These are phyloP conservation scores for Helminthosporium solani DNA, from an alignment of 2,329 filamentous ascomycete species.

Conservation along the genomic window DNA sequence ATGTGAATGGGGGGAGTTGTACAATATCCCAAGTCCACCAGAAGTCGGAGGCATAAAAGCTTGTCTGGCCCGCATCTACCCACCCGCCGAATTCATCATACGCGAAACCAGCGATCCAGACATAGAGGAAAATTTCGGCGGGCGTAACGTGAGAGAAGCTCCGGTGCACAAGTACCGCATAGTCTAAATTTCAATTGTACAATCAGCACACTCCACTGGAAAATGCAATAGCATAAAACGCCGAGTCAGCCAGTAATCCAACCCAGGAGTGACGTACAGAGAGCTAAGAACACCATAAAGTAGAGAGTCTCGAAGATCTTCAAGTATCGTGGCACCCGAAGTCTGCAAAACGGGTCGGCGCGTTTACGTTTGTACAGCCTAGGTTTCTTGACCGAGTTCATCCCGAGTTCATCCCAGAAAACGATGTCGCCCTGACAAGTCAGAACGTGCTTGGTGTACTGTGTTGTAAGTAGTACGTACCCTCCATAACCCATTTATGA, in stretches of 20 bases:
- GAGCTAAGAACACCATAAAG: conserved; percentile 70
- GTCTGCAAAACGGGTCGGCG: conserved; percentile 57
- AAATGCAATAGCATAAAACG: conserved; percentile 61
- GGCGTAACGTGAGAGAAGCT: conserved; percentile 65
- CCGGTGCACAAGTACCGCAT: conserved; percentile 77
- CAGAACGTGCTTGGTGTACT: background rate
- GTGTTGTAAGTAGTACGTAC: conserved; percentile 7
- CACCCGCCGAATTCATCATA: conserved; percentile 78
- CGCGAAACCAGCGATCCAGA: conserved; percentile 85
- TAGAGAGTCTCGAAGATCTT: conserved; percentile 83
- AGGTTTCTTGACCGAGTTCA: conserved; percentile 72
- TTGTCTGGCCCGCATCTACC: conserved; percentile 77
- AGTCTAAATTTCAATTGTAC: conserved; percentile 63
- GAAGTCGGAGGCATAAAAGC: conserved; percentile 49
- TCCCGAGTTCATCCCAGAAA: conserved; percentile 79
- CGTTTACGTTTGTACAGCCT: conserved; percentile 67
- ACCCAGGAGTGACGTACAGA: conserved; percentile 55
- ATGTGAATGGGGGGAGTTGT: conserved; percentile 1
- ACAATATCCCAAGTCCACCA: conserved; percentile 53
- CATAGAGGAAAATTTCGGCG: conserved; percentile 71
- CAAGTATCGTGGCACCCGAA: conserved; percentile 79
- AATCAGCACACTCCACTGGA: conserved; percentile 60
- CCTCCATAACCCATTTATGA: conserved; percentile 78
- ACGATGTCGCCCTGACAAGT: conserved; percentile 69
- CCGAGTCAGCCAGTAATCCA: no score